Evolutionary conservation across 169 alveolate genomes (phyloP).

Genomic region (Neospora caninum): DNA sequence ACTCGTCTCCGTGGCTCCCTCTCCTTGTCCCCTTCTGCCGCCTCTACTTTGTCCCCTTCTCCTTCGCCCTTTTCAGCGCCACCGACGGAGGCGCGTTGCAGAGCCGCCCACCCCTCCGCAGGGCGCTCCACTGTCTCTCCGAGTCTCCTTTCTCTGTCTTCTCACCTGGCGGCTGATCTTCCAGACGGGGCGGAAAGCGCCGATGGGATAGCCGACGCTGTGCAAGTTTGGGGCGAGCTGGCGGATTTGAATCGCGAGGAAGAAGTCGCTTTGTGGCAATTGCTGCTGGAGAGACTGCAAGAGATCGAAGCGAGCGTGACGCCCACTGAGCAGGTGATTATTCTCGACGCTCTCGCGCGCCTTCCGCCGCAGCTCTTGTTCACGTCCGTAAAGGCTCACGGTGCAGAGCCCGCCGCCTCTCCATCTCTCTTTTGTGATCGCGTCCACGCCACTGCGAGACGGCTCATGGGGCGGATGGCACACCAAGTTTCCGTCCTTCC

Average conservation of each 20-base stretch:
- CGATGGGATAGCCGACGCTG: neutral
- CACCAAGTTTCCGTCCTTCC: neutral
- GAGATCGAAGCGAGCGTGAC: neutral
- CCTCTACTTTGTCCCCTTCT: neutral
- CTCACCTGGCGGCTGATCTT: too few species aligned
- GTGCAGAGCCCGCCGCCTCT: neutral
- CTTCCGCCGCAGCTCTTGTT: conserved; percentile 24
- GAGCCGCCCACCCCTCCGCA: too few species aligned
- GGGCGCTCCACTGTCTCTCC: too few species aligned
- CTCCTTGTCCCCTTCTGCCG: neutral
- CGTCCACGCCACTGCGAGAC: neutral
- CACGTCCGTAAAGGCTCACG: neutral
- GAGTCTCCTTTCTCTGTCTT: too few species aligned
- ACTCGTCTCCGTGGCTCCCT: neutral
- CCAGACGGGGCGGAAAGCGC: too few species aligned
- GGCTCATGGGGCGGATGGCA: neutral
- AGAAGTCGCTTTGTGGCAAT: neutral
- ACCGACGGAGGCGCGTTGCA: too few species aligned
- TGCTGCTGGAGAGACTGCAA: neutral
- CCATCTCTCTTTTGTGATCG: neutral
- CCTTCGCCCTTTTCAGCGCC: too few species aligned
- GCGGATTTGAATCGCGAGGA: neutral
- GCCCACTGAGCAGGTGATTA: neutral
- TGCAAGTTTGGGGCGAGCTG: neutral
- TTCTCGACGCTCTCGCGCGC: neutral